phyloP scores from a whole-genome alignment of 2,329 filamentous ascomycete genomes.

The Ophiostoma ips region DNA sequence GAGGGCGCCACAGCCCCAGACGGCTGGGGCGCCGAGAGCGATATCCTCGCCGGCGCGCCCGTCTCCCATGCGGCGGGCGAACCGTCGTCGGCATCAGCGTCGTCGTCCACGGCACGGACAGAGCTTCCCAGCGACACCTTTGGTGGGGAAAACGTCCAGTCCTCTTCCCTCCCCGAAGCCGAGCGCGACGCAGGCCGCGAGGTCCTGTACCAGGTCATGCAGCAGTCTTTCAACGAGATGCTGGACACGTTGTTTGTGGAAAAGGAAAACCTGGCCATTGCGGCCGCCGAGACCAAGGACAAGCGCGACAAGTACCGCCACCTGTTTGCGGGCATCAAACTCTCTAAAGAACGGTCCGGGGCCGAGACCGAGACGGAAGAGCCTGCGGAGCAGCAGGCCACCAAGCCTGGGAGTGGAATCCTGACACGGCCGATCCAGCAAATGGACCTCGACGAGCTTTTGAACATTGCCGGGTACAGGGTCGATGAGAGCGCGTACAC shows the following conservation, averaged over 20 bases:
- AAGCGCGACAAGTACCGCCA: conserved; percentile 44
- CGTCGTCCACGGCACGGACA: conserved; percentile 57
- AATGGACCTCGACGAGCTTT: conserved; percentile 25
- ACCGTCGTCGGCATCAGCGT: conserved; percentile 47
- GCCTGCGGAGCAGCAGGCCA: neutral
- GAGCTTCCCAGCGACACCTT: neutral
- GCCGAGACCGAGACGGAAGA: conserved; percentile 6
- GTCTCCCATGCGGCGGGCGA: neutral
- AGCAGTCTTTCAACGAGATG: conserved; percentile 86
- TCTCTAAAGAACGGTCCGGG: conserved; percentile 3
- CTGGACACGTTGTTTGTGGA: conserved; percentile 74
- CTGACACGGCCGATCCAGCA: conserved; percentile 12
- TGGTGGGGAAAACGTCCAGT: conserved; percentile 51
- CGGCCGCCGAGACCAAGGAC: conserved; percentile 47
- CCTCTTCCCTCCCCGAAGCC: conserved; percentile 64
- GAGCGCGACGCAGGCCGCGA: conserved; percentile 77
- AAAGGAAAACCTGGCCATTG: conserved; percentile 62
- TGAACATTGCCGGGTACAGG: conserved; percentile 31
- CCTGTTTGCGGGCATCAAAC: conserved; percentile 28
- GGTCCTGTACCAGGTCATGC: conserved; percentile 79
- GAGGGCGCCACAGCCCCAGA: conserved; percentile 55
- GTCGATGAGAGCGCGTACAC: conserved; percentile 17
- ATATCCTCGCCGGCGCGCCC: conserved; percentile 27
- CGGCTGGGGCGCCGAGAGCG: conserved; percentile 48
- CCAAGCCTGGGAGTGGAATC: neutral